phyloP scores from a whole-genome alignment of 495 filamentous ascomycete species.

The Platismatia glauca region DNA sequence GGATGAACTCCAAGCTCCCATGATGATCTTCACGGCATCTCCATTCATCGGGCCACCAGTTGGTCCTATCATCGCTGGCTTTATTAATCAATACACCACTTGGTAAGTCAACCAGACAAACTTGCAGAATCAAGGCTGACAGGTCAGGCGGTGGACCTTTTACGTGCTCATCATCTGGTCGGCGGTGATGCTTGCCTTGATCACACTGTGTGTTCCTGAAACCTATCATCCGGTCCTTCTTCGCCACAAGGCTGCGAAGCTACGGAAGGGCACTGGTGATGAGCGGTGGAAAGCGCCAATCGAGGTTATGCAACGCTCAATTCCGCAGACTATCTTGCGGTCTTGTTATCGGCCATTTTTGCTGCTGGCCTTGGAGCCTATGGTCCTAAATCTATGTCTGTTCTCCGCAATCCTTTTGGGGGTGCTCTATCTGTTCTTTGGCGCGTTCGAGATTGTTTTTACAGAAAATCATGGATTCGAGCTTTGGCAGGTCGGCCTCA shows the following conservation, averaged over 20 bases:
- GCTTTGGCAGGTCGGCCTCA: constrained; percentile 71
- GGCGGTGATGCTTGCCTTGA: constrained; percentile 46
- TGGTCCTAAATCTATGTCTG: constrained; percentile 75
- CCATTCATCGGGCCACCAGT: constrained; percentile 63
- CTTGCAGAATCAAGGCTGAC: constrained; percentile 3
- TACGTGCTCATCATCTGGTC: constrained; percentile 83
- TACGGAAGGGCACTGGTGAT: constrained; percentile 72
- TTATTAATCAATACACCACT: constrained; percentile 64
- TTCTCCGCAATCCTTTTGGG: constrained; percentile 81
- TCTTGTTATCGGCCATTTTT: constrained; percentile 75
- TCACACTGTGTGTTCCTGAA: constrained; percentile 74
- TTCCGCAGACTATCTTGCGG: constrained; percentile 57
- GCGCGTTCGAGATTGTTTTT: constrained; percentile 84
- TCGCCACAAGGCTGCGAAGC: constrained; percentile 57
- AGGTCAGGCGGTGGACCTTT: constrained; percentile 69
- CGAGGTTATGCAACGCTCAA: constrained; percentile 64
- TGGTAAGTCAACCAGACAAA: constrained; percentile 45
- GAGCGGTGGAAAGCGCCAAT: constrained; percentile 70
- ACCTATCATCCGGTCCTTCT: constrained; percentile 79
- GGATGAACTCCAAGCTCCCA: constrained; percentile 62
- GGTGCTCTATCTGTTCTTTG: constrained; percentile 91
- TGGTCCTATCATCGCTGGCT: constrained; percentile 45
- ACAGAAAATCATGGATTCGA: constrained; percentile 65
- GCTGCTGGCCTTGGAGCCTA: constrained; percentile 74
- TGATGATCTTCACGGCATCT: constrained; percentile 73